phyloP scores from a whole-genome alignment of 163 green algal species.

The Coccomyxa subellipsoidea region DNA sequence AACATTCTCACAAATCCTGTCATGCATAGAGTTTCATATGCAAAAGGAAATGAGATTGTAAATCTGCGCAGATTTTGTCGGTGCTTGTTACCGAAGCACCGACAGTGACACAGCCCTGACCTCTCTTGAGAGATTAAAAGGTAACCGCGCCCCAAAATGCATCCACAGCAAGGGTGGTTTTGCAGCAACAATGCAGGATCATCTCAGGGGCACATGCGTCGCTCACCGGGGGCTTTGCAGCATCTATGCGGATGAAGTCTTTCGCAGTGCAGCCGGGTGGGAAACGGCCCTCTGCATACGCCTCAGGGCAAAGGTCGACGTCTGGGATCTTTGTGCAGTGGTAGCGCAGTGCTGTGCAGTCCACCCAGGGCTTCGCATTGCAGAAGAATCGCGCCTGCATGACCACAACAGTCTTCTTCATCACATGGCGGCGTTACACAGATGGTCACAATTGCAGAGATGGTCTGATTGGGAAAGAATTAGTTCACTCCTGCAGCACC shows the following conservation, averaged over 20 bases:
- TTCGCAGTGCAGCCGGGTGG: constrained; percentile 59
- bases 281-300: constrained; percentile 82
- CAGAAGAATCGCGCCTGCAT: constrained; percentile 57
- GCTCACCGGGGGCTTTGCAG: not conserved
- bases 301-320: constrained; percentile 84
- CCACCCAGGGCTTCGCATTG: constrained; percentile 67
- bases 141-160: no score
- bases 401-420: not conserved
- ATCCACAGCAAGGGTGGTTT: no score
- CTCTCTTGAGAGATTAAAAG: no score
- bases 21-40: not conserved
- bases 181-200: not conserved
- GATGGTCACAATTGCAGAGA: no score
- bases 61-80: no score
- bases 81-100: no score
- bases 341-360: constrained; percentile 79
- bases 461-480: no score
- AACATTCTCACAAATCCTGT: no score
- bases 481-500: no score
- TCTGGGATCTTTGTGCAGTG: constrained; percentile 80
- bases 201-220: not conserved
- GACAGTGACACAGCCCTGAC: no score
- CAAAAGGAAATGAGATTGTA: no score
- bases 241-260: constrained; percentile 85
- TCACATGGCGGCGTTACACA: no score